Evolutionary conservation across 495 filamentous ascomycete genomes (phyloP).

Genomic region (Aspergillus egyptiacus): DNA sequence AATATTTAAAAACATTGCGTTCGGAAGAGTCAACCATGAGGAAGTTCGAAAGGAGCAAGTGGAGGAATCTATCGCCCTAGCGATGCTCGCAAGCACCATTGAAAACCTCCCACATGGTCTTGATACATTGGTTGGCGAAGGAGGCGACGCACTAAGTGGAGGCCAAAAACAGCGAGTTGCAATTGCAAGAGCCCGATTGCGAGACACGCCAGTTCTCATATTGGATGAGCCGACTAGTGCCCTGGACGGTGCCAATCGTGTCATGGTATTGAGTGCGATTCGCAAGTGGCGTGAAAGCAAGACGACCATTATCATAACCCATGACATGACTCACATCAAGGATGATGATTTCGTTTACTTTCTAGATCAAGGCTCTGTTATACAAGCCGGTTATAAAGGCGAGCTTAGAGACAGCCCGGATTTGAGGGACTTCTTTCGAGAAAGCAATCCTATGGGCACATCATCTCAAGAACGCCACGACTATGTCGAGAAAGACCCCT

Average conservation of each 20-base stretch:
- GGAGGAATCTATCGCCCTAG: constrained; percentile 48
- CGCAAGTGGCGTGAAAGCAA: constrained; percentile 63
- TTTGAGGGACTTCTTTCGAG: constrained; percentile 1
- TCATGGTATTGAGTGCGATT: constrained; percentile 63
- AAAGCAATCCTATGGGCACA: not conserved
- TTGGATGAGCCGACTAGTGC: constrained; percentile 83
- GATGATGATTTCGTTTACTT: constrained; percentile 75
- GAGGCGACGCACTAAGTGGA: constrained; percentile 70
- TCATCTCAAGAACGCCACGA: not conserved
- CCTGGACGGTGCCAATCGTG: constrained; percentile 67
- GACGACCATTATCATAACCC: constrained; percentile 84
- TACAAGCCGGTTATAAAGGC: constrained; percentile 59
- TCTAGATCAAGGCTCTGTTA: constrained; percentile 62
- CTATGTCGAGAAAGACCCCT: not conserved
- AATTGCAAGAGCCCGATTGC: constrained; percentile 71
- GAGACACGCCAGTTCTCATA: constrained; percentile 74
- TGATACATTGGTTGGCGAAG: constrained; percentile 64
- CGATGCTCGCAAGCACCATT: constrained; percentile 70
- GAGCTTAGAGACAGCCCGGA: constrained; percentile 32
- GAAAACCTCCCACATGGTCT: constrained; percentile 64
- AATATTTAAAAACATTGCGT: constrained; percentile 71
- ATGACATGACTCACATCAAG: constrained; percentile 77
- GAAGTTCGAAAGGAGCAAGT: constrained; percentile 50
- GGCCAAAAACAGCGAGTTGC: constrained; percentile 76
- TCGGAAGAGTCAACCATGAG: constrained; percentile 53